These are phyloP conservation scores for Wickerhamomyces subpelliculosus DNA, from an alignment of 805 yeast genomes.

Conservation along the genomic window DNA sequence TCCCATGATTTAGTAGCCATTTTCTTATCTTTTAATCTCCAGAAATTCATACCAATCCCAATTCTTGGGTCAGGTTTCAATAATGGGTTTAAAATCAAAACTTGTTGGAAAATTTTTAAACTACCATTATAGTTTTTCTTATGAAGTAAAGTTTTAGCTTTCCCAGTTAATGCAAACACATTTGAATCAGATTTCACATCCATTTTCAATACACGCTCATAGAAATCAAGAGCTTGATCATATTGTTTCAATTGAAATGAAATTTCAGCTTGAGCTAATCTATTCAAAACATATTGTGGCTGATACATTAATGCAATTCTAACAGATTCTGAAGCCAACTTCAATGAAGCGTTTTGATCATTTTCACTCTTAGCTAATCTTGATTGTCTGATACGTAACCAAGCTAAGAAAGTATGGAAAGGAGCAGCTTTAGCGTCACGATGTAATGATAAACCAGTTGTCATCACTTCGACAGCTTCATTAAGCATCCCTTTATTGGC, in stretches of 20 bases:
- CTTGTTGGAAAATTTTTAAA: conserved; percentile 76
- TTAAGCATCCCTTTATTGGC: conserved; percentile 49
- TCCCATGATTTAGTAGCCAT: conserved; percentile 82
- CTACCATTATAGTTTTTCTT: conserved; percentile 70
- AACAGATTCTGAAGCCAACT: conserved; percentile 35
- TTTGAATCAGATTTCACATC: conserved; percentile 49
- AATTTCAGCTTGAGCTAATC: conserved; percentile 65
- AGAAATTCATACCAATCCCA: conserved; percentile 91
- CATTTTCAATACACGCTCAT: conserved; percentile 49
- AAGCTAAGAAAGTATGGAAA: conserved; percentile 58
- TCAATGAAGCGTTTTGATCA: conserved; percentile 26
- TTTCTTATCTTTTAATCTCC: conserved; percentile 74
- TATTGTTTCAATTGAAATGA: conserved; percentile 50
- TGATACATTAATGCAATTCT: conserved; percentile 43
- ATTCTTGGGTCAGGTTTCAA: conserved; percentile 87
- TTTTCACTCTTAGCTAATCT: conserved; percentile 20
- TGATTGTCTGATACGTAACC: conserved; percentile 57
- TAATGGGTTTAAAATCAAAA: conserved; percentile 67
- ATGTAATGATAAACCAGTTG: conserved; percentile 45
- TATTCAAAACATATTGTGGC: conserved; percentile 38
- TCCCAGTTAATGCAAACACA: conserved; percentile 71
- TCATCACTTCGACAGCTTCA: conserved; percentile 59
- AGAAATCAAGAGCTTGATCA: conserved; percentile 64
- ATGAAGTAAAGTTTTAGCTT: conserved; percentile 72
- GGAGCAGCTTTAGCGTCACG: conserved; percentile 33